Evolutionary conservation across 495 filamentous ascomycete genomes (phyloP).

Genomic region (Darksidea phi): DNA sequence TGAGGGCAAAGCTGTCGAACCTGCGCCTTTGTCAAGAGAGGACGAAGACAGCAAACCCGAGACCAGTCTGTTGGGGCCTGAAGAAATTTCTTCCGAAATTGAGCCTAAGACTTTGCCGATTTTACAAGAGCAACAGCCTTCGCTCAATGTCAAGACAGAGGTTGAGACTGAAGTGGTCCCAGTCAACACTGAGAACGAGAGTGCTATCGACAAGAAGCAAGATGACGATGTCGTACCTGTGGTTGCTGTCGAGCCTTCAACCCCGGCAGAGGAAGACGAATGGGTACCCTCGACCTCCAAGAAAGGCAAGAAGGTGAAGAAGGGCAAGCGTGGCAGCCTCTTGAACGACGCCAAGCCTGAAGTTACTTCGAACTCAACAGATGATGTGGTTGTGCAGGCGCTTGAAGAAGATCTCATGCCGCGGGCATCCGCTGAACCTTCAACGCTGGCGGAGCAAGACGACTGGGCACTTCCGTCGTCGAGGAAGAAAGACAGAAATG

Average conservation of each 20-base stretch:
- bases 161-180: too few species aligned
- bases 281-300: slow-evolving; percentile 6
- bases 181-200: too few species aligned
- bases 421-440: not conserved
- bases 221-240: not conserved
- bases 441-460: not conserved
- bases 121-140: not conserved
- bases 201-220: not conserved
- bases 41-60: too few species aligned
- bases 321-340: slow-evolving; percentile 26
- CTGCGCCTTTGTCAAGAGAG: too few species aligned
- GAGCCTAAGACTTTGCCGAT: too few species aligned
- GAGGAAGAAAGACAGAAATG: slow-evolving; percentile 41
- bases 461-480: slow-evolving; percentile 5
- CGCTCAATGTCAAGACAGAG: not conserved
- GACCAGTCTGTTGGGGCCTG: too few species aligned
- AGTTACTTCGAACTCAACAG: too few species aligned
- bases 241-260: not conserved
- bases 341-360: too few species aligned
- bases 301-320: slow-evolving; percentile 47
- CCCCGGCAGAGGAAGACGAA: slow-evolving; percentile 3
- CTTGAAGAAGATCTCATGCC: too few species aligned
- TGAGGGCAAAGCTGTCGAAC: not conserved
- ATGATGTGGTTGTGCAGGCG: too few species aligned
- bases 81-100: too few species aligned